Percentiles rank a stretch among this genome's conserved stretches.
phyloP scores from a whole-genome alignment of 352 stramenopile genomes.

The Thraustochytrium sp. region DNA sequence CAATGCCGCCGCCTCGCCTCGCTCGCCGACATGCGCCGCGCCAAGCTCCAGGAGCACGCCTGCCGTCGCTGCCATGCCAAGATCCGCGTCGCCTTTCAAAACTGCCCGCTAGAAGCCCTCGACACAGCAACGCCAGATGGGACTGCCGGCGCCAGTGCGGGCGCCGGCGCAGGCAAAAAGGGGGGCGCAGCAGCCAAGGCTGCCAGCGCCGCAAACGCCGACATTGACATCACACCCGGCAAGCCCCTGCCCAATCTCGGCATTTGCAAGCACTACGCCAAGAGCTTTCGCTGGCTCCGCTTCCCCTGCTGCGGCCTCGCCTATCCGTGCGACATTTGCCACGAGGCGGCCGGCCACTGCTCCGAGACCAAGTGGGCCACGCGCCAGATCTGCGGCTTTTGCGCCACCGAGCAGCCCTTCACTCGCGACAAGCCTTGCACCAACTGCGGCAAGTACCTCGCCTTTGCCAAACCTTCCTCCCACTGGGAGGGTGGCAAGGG shows the following conservation, averaged over 20 bases:
- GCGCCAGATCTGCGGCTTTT: slow-evolving; percentile 42
- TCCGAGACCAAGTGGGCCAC: slow-evolving; percentile 29
- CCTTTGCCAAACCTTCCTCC: background rate
- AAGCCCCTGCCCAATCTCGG: slow-evolving; percentile 29
- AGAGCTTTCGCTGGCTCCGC: slow-evolving; percentile 38
- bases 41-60: background rate
- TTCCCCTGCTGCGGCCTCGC: slow-evolving; percentile 40
- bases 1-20: background rate
- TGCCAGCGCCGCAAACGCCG: background rate
- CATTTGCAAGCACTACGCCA: slow-evolving; percentile 34
- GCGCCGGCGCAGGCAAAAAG: background rate
- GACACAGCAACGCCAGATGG: background rate
- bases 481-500: slow-evolving; percentile 45
- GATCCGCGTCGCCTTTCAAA: background rate
- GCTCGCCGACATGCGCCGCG: background rate
- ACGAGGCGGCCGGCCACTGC: slow-evolving; percentile 3
- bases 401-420: slow-evolving; percentile 14
- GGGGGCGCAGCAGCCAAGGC: background rate
- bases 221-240: background rate
- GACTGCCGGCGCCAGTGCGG: background rate
- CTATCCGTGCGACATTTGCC: slow-evolving; percentile 43
- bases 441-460: slow-evolving; percentile 37
- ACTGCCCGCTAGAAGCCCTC: background rate
- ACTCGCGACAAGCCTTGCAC: slow-evolving; percentile 28
- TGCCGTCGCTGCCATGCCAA: background rate